These are phyloP conservation scores for Holtermannia corniformis DNA, from an alignment of 768 basidiomycete genomes.

Conservation along the genomic window DNA sequence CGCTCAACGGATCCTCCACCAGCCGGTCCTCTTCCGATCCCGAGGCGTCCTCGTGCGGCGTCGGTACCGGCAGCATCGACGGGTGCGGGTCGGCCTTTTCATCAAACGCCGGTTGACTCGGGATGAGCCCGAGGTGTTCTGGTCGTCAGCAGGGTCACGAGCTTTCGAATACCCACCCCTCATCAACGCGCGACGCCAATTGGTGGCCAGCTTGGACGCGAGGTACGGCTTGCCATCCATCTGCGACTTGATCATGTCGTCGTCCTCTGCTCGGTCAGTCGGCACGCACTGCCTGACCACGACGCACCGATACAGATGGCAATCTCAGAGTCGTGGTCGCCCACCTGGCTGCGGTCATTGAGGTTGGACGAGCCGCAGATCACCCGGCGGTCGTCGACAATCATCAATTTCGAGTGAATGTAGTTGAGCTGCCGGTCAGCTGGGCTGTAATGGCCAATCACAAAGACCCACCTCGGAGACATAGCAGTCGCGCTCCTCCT, in stretches of 20 bases:
- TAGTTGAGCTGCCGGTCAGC: conserved; percentile 40
- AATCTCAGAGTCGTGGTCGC: conserved; percentile 92
- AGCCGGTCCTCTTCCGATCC: conserved; percentile 50
- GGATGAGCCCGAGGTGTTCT: conserved; percentile 83
- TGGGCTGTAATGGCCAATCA: conserved; percentile 50
- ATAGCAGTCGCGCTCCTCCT: conserved; percentile 71
- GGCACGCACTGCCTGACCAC: neutral
- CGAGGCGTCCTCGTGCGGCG: conserved; percentile 59
- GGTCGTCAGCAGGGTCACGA: conserved; percentile 1
- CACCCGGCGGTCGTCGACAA: conserved; percentile 81
- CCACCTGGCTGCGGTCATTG: conserved; percentile 43
- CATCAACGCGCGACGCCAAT: conserved; percentile 72
- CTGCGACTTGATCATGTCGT: conserved; percentile 58
- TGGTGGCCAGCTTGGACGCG: conserved; percentile 71
- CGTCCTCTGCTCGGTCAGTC: conserved; percentile 55
- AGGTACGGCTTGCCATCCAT: conserved; percentile 69
- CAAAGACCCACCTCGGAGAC: conserved; percentile 44
- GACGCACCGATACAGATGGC: conserved; percentile 57
- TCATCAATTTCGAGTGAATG: conserved; percentile 57
- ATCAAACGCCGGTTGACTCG: conserved; percentile 53
- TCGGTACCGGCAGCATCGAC: conserved; percentile 68
- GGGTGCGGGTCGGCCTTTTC: conserved; percentile 43
- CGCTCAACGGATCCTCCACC: conserved; percentile 70
- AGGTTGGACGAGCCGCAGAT: conserved; percentile 88
- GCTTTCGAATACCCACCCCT: conserved; percentile 49